Evolutionary conservation across 257 asterid species (phyloP), one percentile per base, ranked within the genome.

Genomic region (Ilex aquifolium): DNA sequence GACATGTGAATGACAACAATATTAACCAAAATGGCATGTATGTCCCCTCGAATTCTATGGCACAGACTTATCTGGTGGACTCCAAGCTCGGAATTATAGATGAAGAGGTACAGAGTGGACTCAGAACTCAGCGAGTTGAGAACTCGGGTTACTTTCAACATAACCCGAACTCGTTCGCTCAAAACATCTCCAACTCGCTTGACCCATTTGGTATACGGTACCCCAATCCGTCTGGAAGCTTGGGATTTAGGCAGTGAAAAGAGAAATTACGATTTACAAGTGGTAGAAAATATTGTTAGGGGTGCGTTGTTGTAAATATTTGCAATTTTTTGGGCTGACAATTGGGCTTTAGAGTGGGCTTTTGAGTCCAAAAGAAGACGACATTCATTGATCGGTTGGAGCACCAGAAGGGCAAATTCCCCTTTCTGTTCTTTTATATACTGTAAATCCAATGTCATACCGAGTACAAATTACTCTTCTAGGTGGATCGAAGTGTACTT

Each of bases 171-270:
- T 78, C 62, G 58, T 72, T 72, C 32, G 42, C 61, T 1, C 81
- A 65, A 50, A 54, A 63, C 1, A 69, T 61, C 21, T 13, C 64
- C 9, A 69, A 62, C 14, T 50, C 85, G 51, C n/a, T 57, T 4
- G 88, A 85, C 85, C 89, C 88, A 27, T 85, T 81, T n/a, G 70
- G 83, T 2, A 57, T 72, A 40, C 77, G 82, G 56, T 80, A 80
- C 89, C 80, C 82, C 73, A 68, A 56, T 72, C 88, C 68, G 71
- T 4, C 69, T 9, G 69, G 69, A 11, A 79, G 72, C 51, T 58
- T 73, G 27, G 83, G 86, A 51, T 85, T 71, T 57, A 71, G 81
- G 73, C 75, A 65, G 67, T 88, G 79, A 83, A 40, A 39, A 56
- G 65, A 2, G 31, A 13, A 51, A 44, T 8, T 49, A 29, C 58